A percentile compares a stretch with the other conserved stretches of the same genome.
Evolutionary conservation across 176 grass and related monocot species (phyloP).

Genomic region (Musa troglodytarum): DNA sequence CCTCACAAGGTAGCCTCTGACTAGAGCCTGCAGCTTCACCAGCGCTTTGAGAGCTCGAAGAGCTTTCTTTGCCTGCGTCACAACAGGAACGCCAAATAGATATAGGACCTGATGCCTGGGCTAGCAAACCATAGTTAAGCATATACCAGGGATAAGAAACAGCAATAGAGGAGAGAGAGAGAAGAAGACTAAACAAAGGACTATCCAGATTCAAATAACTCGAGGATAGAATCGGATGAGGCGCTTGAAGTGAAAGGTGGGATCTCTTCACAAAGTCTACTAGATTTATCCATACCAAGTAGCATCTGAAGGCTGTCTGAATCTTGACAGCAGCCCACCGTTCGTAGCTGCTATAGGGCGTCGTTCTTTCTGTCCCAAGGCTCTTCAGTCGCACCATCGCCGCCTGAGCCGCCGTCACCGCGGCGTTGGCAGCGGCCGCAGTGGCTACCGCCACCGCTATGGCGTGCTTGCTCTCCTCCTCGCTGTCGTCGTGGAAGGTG

Average conservation of each 20-base stretch:
- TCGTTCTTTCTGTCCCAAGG: background rate
- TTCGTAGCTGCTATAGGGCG: background rate
- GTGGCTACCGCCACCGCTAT: constrained; percentile 19
- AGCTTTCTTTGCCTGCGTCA: constrained; percentile 65
- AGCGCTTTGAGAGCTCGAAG: constrained; percentile 66
- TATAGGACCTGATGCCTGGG: too few relatives aligned
- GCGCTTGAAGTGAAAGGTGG: too few relatives aligned
- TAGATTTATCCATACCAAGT: constrained; percentile 44
- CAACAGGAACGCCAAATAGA: too few relatives aligned
- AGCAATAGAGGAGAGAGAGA: too few relatives aligned
- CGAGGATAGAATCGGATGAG: too few relatives aligned
- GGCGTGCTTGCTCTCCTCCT: background rate
- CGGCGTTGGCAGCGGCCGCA: constrained; percentile 3
- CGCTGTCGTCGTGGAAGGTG: background rate
- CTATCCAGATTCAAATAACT: background rate
- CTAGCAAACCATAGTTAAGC: too few relatives aligned
- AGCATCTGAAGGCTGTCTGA: constrained; percentile 79
- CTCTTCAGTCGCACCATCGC: constrained; percentile 11
- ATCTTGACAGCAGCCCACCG: constrained; percentile 45
- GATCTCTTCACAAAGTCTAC: background rate
- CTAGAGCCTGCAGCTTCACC: constrained; percentile 83
- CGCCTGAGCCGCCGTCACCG: constrained; percentile 14
- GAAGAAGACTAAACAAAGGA: background rate
- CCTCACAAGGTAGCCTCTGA: constrained; percentile 82
- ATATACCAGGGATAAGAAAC: too few relatives aligned